Conservation (phyloP, 2,329 filamentous ascomycete species). For the Colletotrichum nymphaeae region DNA sequence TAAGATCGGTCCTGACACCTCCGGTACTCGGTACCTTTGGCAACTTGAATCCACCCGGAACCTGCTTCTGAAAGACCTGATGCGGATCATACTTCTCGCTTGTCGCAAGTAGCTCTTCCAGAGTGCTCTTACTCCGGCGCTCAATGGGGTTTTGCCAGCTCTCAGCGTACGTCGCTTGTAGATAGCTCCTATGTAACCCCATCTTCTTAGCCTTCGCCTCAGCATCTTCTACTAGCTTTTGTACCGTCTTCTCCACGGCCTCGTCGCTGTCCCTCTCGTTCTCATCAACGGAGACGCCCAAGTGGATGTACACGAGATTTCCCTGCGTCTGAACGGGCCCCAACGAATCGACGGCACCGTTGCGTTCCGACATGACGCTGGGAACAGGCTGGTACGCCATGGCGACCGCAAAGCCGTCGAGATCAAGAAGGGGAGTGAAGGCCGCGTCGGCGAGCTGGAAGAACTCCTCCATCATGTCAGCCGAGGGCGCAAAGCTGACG, state of each 20-base stretch:
- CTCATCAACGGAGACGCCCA: neutral
- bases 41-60: constrained; percentile 28
- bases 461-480: constrained; percentile 15
- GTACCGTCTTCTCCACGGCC: neutral
- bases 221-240: neutral
- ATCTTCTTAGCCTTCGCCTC: constrained; percentile 1
- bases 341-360: neutral
- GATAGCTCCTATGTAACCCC: neutral
- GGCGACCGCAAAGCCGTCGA: constrained; percentile 6
- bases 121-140: neutral
- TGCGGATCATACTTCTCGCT: constrained; percentile 22
- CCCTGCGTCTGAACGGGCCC: constrained; percentile 4
- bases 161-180: constrained; percentile 11
- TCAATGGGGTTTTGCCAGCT: constrained; percentile 21
- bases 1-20: neutral
- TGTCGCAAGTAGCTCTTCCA: constrained; percentile 7
- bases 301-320: constrained; percentile 11
- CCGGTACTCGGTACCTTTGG: neutral
- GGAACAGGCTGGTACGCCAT: constrained; percentile 21
- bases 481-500: constrained; percentile 13
- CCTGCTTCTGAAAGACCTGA: constrained; percentile 11
- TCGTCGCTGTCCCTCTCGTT: neutral
- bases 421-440: neutral
- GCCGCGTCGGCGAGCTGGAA: constrained; percentile 14
- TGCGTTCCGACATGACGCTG: neutral